These are phyloP conservation scores for Striga hermonthica DNA, from an alignment of 305 asterid genomes.

Conservation along the genomic window DNA sequence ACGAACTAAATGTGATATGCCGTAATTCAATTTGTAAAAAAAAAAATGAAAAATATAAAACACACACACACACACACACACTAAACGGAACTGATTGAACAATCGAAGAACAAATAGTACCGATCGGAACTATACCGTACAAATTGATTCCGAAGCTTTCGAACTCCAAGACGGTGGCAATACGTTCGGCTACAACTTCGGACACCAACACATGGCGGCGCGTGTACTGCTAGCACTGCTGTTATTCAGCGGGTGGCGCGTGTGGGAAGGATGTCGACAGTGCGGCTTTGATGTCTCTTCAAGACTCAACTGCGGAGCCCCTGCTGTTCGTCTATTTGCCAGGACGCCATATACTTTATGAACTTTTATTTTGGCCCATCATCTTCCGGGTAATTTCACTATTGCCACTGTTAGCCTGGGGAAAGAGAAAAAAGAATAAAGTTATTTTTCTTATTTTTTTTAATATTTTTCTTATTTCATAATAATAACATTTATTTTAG, in stretches of 20 bases:
- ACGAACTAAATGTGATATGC: background rate
- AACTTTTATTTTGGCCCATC: conserved; percentile 24
- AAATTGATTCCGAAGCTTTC: conserved; percentile 24
- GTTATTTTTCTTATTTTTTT: background rate
- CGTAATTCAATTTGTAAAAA: background rate
- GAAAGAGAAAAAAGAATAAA: background rate
- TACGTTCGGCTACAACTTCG: conserved; percentile 3
- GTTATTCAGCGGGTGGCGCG: background rate
- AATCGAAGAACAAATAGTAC: background rate
- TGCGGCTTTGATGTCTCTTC: conserved; percentile 30
- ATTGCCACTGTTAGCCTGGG: conserved; percentile 23
- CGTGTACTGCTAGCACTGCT: background rate
- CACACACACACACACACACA: background rate
- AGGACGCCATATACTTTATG: conserved; percentile 29
- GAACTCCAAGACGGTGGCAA: background rate
- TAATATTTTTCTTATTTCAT: background rate
- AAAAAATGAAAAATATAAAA: background rate
- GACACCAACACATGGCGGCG: conserved; percentile 24
- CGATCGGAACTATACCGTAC: conserved; percentile 1
- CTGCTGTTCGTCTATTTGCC: conserved; percentile 38
- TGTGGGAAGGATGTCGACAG: conserved; percentile 34
- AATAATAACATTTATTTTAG: no score
- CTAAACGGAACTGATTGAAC: conserved; percentile 6
- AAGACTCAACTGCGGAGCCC: conserved; percentile 43
- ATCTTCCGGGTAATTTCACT: conserved; percentile 13